phyloP scores from a whole-genome alignment of 176 grass and related monocot species.

The Poa pratensis region DNA sequence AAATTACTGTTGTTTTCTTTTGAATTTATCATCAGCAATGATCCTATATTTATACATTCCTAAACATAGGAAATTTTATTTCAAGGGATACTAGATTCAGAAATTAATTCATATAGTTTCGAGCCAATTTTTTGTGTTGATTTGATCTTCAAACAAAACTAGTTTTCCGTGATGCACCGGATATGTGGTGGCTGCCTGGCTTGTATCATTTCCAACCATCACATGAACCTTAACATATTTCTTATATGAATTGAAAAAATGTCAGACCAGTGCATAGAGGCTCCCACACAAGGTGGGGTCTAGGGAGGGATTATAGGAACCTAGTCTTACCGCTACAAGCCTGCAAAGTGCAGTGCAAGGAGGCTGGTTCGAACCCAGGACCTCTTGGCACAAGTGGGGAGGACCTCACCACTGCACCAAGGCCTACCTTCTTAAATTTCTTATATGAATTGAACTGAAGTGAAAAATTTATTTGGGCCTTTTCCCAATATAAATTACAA shows the following conservation, averaged over 20 bases:
- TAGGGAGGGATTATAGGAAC: too few species aligned
- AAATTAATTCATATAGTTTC: background rate
- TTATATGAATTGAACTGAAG: background rate
- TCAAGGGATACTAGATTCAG: slow-evolving; percentile 5
- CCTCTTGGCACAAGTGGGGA: too few species aligned
- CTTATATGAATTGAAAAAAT: background rate
- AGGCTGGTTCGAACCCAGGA: too few species aligned
- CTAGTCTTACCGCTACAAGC: too few species aligned
- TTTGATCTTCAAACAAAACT: slow-evolving; percentile 25
- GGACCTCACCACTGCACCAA: too few species aligned
- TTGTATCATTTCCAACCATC: background rate
- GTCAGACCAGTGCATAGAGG: too few species aligned
- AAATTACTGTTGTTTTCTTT: background rate
- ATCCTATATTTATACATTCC: background rate
- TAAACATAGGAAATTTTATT: background rate
- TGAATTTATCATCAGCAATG: slow-evolving; percentile 1
- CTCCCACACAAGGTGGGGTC: too few species aligned
- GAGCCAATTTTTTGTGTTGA: slow-evolving; percentile 6
- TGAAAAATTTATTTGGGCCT: background rate
- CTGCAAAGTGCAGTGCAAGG: too few species aligned
- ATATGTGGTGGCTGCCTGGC: slow-evolving; percentile 13
- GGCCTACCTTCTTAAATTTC: too few species aligned
- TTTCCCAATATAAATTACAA: background rate
- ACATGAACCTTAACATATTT: background rate
- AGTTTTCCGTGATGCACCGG: slow-evolving; percentile 2